These are phyloP conservation scores for Rhodotorula kratochvilovae DNA, from an alignment of 768 basidiomycete species.

Conservation along the genomic window DNA sequence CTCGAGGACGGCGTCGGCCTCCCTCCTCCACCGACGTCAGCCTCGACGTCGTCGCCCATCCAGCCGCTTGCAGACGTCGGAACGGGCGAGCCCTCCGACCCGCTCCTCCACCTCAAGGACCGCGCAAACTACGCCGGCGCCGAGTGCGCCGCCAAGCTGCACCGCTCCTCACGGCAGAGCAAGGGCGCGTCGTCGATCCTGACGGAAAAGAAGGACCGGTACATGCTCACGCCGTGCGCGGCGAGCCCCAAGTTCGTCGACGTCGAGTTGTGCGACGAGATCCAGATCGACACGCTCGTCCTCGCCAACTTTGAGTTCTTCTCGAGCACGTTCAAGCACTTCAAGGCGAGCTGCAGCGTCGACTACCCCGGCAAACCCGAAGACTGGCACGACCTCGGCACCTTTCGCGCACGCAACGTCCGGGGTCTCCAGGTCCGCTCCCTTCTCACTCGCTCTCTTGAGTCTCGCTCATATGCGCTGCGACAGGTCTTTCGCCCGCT, in stretches of 20 bases:
- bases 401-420: constrained; percentile 73
- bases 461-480: background rate
- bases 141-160: constrained; percentile 91
- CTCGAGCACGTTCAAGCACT: constrained; percentile 89
- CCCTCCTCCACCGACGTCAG: background rate
- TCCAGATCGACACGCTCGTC: constrained; percentile 91
- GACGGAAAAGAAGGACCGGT: constrained; percentile 75
- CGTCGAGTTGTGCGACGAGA: constrained; percentile 95
- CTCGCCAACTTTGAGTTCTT: constrained; percentile 98
- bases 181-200: constrained; percentile 80
- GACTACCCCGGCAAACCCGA: constrained; percentile 59
- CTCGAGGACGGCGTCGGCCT: background rate
- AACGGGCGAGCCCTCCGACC: constrained; percentile 37
- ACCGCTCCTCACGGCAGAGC: constrained; percentile 71
- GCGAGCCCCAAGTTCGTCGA: constrained; percentile 67
- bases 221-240: constrained; percentile 92
- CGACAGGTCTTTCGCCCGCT: constrained; percentile 41
- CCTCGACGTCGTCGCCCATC: constrained; percentile 12
- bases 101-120: constrained; percentile 56
- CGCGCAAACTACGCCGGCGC: constrained; percentile 89
- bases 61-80: constrained; percentile 39
- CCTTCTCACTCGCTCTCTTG: too few species aligned
- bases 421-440: constrained; percentile 74
- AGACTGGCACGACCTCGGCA: constrained; percentile 72
- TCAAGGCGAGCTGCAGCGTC: constrained; percentile 69